Conservation (phyloP, 2,329 filamentous ascomycete genomes). For the Phialocephala sp. region DNA sequence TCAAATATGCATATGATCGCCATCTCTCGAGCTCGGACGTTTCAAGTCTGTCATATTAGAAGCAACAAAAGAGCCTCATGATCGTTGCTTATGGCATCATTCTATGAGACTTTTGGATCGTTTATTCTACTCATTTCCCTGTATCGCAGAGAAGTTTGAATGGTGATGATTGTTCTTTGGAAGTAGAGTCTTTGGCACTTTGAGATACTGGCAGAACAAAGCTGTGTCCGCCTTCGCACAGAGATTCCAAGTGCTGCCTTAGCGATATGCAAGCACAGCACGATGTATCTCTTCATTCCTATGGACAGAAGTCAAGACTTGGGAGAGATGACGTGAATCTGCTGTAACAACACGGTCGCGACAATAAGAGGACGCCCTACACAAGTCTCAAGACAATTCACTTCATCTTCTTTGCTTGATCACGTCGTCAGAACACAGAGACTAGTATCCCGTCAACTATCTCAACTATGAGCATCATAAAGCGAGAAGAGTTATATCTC, state of each 20-base stretch:
- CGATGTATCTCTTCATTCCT: background rate
- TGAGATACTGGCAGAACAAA: background rate
- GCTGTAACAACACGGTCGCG: background rate
- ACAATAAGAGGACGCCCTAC: too few species aligned
- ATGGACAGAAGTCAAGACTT: too few species aligned
- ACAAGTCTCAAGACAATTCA: background rate
- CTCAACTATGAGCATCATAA: background rate
- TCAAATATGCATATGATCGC: background rate
- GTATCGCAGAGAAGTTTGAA: background rate
- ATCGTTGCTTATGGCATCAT: background rate
- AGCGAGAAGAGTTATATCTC: background rate
- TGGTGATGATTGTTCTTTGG: background rate
- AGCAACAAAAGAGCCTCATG: constrained; percentile 1
- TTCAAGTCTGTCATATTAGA: background rate
- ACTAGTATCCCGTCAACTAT: background rate
- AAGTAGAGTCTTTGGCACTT: too few species aligned
- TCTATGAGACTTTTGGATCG: background rate
- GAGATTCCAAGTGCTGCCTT: background rate
- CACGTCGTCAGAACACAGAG: background rate
- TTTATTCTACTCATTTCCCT: background rate
- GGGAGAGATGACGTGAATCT: background rate
- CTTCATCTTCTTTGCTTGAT: background rate
- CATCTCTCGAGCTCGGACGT: background rate
- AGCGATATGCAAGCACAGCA: background rate
- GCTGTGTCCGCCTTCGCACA: background rate